Conservation (phyloP, 768 basidiomycete species). For the Chalciporus chontae region DNA sequence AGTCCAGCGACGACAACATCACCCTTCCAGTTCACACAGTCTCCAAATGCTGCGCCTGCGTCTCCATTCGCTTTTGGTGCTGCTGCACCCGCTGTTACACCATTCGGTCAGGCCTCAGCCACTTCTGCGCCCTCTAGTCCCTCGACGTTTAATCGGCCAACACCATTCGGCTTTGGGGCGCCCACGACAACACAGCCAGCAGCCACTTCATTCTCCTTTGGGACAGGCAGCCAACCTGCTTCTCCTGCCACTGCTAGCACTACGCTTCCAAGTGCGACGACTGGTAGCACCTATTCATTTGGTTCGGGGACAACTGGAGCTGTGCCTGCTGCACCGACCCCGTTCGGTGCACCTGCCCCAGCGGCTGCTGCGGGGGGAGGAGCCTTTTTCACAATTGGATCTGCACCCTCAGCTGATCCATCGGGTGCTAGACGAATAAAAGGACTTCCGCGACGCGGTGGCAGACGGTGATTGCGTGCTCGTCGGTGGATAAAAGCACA, state of each 20-base stretch:
- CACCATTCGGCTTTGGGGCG: slow-evolving; percentile 46
- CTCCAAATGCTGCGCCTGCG: slow-evolving; percentile 33
- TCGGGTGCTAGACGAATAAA: slow-evolving; percentile 45
- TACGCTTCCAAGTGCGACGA: slow-evolving; percentile 31
- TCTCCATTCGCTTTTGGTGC: slow-evolving; percentile 47
- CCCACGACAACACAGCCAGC: slow-evolving; percentile 35
- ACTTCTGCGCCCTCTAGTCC: slow-evolving; percentile 56
- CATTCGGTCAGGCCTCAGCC: slow-evolving; percentile 41
- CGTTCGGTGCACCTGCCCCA: slow-evolving; percentile 40
- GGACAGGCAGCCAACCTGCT: slow-evolving; percentile 49
- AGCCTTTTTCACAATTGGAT: slow-evolving; percentile 57
- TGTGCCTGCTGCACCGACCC: slow-evolving; percentile 40
- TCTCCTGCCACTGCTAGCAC: slow-evolving; percentile 47
- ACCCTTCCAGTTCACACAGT: slow-evolving; percentile 48
- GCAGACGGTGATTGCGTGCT: slow-evolving; percentile 20
- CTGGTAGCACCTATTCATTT: slow-evolving; percentile 35
- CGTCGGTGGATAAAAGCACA: slow-evolving; percentile 11
- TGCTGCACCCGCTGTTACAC: slow-evolving; percentile 31
- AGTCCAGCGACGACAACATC: slow-evolving; percentile 39
- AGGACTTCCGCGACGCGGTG: slow-evolving; percentile 48
- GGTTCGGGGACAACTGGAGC: slow-evolving; percentile 31
- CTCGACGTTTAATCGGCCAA: slow-evolving; percentile 49
- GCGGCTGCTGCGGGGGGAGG: slow-evolving; percentile 31
- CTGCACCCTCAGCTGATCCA: slow-evolving; percentile 42
- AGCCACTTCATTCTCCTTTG: slow-evolving; percentile 46